phyloP scores from a whole-genome alignment of 2,329 filamentous ascomycete genomes.

The Ceratocystis eucalypticola region DNA sequence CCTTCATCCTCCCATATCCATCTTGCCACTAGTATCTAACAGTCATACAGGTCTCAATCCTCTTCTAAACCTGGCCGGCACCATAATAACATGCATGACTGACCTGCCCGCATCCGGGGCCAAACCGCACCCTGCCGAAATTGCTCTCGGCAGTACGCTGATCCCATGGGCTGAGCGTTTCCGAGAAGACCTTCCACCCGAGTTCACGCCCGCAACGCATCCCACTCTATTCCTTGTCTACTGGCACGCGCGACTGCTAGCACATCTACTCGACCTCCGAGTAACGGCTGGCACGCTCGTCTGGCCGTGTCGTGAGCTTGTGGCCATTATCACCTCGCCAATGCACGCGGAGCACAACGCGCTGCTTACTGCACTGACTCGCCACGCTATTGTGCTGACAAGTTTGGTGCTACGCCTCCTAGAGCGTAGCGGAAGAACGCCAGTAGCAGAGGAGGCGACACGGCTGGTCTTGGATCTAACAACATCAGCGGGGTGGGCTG shows the following conservation, averaged over 20 bases:
- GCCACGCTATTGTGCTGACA: conserved; percentile 50
- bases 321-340: not conserved
- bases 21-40: not conserved
- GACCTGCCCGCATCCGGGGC: conserved; percentile 6
- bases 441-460: conserved; percentile 43
- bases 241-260: conserved; percentile 54
- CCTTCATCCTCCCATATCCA: not conserved
- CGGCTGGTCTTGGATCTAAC: conserved; percentile 42
- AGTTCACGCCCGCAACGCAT: conserved; percentile 38
- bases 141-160: not conserved
- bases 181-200: conserved; percentile 47
- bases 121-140: conserved; percentile 1
- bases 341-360: too few species aligned
- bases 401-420: conserved; percentile 49
- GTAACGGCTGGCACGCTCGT: conserved; percentile 19
- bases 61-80: conserved; percentile 34
- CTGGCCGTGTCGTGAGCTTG: conserved; percentile 1
- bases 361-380: conserved; percentile 39
- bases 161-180: conserved; percentile 40
- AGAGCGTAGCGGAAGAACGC: conserved; percentile 18
- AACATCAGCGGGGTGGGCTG: conserved; percentile 21
- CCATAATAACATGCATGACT: conserved; percentile 26
- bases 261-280: conserved; percentile 45
- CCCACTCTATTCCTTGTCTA: conserved; percentile 53
- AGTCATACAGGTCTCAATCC: conserved; percentile 38